These are phyloP conservation scores for Suillus placidus DNA, from an alignment of 768 basidiomycete genomes.

Conservation along the genomic window DNA sequence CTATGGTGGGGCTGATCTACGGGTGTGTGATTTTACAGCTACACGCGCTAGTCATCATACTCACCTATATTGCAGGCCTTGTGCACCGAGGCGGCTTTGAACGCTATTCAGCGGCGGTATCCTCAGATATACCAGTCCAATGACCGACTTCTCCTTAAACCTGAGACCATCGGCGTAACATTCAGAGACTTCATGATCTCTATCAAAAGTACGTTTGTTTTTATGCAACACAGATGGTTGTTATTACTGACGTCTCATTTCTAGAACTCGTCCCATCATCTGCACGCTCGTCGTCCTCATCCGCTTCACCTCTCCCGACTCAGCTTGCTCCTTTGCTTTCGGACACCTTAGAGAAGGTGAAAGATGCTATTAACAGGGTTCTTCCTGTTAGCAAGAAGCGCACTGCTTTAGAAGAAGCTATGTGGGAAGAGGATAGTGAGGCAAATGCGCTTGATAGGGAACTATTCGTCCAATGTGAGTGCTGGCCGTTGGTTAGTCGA, in stretches of 20 bases:
- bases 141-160: slow-evolving; percentile 82
- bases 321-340: slow-evolving; percentile 83
- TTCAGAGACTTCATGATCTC: slow-evolving; percentile 97
- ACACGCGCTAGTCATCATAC: slow-evolving; percentile 15
- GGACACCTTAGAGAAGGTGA: slow-evolving; percentile 69
- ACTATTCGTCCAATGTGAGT: slow-evolving; percentile 82
- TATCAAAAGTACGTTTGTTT: slow-evolving; percentile 74
- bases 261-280: slow-evolving; percentile 90
- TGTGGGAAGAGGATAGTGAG: slow-evolving; percentile 81
- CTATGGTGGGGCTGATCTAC: slow-evolving; percentile 94
- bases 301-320: slow-evolving; percentile 79
- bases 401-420: slow-evolving; percentile 91
- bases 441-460: slow-evolving; percentile 90
- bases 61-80: slow-evolving; percentile 60
- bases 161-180: slow-evolving; percentile 81
- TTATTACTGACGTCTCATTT: not conserved
- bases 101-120: slow-evolving; percentile 94
- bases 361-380: slow-evolving; percentile 67
- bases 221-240: not conserved
- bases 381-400: slow-evolving; percentile 82
- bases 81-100: slow-evolving; percentile 95
- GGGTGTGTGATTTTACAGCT: slow-evolving; percentile 53
- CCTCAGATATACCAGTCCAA: slow-evolving; percentile 96
- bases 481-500: not conserved
- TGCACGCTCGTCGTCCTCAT: slow-evolving; percentile 84